Conservation (phyloP, 2,329 filamentous ascomycete species). For the Nemania serpens region DNA sequence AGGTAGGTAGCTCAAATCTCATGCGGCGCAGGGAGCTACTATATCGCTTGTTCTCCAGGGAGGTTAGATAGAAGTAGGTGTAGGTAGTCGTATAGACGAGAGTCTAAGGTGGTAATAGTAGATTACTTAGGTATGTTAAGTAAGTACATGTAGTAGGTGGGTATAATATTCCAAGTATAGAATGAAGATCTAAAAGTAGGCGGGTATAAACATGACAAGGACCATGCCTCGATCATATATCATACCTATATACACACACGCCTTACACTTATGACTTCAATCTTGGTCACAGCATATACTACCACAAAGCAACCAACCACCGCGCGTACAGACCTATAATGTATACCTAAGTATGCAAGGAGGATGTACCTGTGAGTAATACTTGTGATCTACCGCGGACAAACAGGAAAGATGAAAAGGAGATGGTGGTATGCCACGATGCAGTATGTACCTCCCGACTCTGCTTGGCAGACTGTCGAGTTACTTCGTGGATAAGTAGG, state of each 20-base stretch:
- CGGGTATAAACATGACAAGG: too few species aligned
- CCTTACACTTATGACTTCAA: too few species aligned
- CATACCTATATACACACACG: too few species aligned
- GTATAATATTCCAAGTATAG: too few species aligned
- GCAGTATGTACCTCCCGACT: not conserved
- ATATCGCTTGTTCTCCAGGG: too few species aligned
- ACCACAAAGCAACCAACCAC: not conserved
- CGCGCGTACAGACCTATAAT: too few species aligned
- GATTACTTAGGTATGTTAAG: too few species aligned
- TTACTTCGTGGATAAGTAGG: not conserved
- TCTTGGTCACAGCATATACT: slow-evolving; percentile 5
- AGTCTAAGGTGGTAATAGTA: too few species aligned
- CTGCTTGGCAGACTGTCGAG: not conserved
- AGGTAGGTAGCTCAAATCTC: slow-evolving; percentile 9
- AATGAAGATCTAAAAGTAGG: too few species aligned
- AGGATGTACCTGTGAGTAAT: not conserved
- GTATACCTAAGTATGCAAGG: not conserved
- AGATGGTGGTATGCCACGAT: not conserved
- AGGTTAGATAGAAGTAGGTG: not conserved
- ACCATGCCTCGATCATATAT: too few species aligned
- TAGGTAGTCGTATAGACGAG: too few species aligned
- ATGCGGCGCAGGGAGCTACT: slow-evolving; percentile 2
- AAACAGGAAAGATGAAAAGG: slow-evolving; percentile 8
- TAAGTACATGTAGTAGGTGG: too few species aligned
- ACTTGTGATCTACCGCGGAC: not conserved